These are phyloP conservation scores for Ceratobasidium sp. DNA, from an alignment of 1,284 basidiomycete species.

Conservation along the genomic window DNA sequence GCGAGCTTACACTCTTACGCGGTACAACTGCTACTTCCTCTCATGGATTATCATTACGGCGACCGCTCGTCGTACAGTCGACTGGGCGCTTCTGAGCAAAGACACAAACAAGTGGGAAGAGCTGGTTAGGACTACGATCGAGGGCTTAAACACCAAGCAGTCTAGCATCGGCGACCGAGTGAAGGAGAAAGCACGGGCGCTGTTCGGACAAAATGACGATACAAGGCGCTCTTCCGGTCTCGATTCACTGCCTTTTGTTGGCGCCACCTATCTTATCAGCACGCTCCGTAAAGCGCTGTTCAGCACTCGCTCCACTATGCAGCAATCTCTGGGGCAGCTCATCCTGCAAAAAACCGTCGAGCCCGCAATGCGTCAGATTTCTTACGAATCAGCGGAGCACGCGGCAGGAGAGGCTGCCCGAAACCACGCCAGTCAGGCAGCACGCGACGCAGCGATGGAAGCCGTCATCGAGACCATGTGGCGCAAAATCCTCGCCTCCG, in stretches of 20 bases:
- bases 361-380: conserved; percentile 4
- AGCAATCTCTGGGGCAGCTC: conserved; percentile 12
- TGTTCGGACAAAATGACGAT: background rate
- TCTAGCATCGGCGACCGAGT: background rate
- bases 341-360: conserved; percentile 20
- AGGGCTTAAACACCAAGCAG: background rate
- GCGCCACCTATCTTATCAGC: conserved; percentile 13
- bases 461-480: conserved; percentile 39
- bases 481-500: conserved; percentile 1
- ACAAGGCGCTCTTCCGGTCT: background rate
- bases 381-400: background rate
- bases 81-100: conserved; percentile 20
- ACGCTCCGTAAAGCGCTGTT: conserved; percentile 18
- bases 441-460: conserved; percentile 39
- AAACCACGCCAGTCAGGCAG: conserved; percentile 23
- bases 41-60: conserved; percentile 36
- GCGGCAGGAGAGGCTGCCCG: background rate
- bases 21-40: conserved; percentile 43
- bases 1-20: conserved; percentile 21
- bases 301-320: conserved; percentile 15
- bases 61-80: conserved; percentile 3
- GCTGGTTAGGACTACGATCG: conserved; percentile 7
- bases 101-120: conserved; percentile 14
- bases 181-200: background rate
- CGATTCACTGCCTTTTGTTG: background rate